Evolutionary conservation across 192 early-diverging fungal genomes (phyloP).

Genomic region (Entomortierella parvispora): DNA sequence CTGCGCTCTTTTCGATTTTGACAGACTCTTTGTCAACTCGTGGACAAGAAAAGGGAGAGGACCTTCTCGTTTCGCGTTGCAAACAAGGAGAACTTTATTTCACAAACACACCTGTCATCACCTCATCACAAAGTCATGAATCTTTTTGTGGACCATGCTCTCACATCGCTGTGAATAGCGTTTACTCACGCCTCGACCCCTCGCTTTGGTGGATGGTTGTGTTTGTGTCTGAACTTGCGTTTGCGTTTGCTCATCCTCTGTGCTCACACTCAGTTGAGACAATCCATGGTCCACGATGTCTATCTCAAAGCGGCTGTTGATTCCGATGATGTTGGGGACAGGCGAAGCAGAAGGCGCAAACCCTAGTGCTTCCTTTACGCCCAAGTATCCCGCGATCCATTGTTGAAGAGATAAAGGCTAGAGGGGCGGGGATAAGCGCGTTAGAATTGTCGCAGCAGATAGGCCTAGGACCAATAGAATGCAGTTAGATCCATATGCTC

Average conservation of each 20-base stretch:
- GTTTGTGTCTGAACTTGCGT: neutral
- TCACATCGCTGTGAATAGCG: slow-evolving; percentile 33
- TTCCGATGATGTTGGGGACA: neutral
- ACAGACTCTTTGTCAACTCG: too few species aligned
- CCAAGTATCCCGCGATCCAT: slow-evolving; percentile 38
- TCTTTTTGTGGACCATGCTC: slow-evolving; percentile 34
- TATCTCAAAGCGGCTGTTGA: too few species aligned
- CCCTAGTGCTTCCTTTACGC: slow-evolving; percentile 34
- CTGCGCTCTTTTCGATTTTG: too few species aligned
- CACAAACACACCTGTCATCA: slow-evolving; percentile 29
- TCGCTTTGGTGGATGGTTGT: neutral
- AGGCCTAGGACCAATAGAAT: too few species aligned
- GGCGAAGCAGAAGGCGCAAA: slow-evolving; percentile 6
- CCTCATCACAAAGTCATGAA: slow-evolving; percentile 49
- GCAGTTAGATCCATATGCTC: too few species aligned
- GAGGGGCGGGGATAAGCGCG: neutral
- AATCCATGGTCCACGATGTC: neutral
- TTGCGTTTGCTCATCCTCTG: slow-evolving; percentile 1
- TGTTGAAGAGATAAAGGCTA: slow-evolving; percentile 34
- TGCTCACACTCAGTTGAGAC: neutral
- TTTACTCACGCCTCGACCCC: slow-evolving; percentile 19
- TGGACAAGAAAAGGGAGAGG: neutral
- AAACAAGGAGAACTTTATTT: neutral
- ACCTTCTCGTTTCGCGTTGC: too few species aligned
- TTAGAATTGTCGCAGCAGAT: neutral